Evolutionary conservation across 345 rosid species (phyloP), one percentile per base, ranked within the genome.

Genomic region (Gossypium australe): DNA sequence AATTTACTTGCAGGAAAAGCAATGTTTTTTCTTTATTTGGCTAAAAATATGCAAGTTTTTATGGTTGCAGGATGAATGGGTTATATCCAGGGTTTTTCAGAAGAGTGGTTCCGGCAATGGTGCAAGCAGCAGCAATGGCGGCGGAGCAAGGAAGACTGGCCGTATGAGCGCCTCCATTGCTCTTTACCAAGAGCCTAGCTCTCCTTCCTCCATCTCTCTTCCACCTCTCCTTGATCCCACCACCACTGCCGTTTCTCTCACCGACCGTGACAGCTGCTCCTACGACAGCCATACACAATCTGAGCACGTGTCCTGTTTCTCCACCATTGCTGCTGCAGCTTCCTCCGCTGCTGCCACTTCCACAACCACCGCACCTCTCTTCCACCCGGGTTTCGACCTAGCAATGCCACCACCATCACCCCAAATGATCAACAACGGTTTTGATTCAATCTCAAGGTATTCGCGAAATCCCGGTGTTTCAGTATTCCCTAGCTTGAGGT

Each of bases 261-360:
- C 62, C 12, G 84, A 59, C 75, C 78, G 76, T 38, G 93, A 85
- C 74, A 84, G 87, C 81, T 75, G 82, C 87, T 87, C 90, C 68
- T 90, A 75, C 38, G 87, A 88, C 79, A 84, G 87, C 80, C 81
- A 80, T 64, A 71, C 81, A 61, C 79, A 81, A 11, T 56, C 82
- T 14, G 89, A 89, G 98, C 99, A 95, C 99, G 98, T 95, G 98
- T 93, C 99, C 99, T 95, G 98, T 95, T 95, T 95, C 99, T 95
- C 98, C 99, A 95, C 92, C 81, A 85, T 84, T 71, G 82, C 84
- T 14, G 72, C 89, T 2, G 87, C 89, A 9, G 82, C 87, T 6
- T 79, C 87, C 45, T 80, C 86, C n/a, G 77, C 87, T 55, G 90
- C 90, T 6, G 53, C 60, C 70, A 52, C 77, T 61, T 74, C 71